Evolutionary conservation across 2,329 filamentous ascomycete species (phyloP).

Genomic region (Cordyceps militaris): DNA sequence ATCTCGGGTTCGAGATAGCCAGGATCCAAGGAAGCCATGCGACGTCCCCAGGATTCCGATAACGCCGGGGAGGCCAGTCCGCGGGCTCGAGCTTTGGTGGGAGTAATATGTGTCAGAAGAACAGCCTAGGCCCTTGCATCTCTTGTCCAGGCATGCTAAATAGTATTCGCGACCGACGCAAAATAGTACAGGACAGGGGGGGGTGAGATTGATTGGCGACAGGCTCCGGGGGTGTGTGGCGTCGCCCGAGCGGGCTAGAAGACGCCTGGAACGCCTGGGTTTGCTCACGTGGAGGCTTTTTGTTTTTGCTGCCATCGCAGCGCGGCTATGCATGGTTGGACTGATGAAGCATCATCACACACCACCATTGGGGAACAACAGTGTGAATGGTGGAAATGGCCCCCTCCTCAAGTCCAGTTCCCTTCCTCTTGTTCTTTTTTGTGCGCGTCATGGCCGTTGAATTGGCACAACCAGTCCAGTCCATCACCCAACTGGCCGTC

Average conservation of each 20-base stretch:
- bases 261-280: conserved; percentile 10
- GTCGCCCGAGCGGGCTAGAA: neutral
- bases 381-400: neutral
- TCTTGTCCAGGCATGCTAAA: neutral
- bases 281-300: conserved; percentile 3
- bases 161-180: neutral
- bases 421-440: neutral
- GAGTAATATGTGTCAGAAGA: conserved; percentile 11
- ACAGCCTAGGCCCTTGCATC: neutral
- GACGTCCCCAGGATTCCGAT: conserved; percentile 1
- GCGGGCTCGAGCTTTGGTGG: neutral
- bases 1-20: neutral
- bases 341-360: too few species aligned
- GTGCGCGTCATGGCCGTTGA: too few species aligned
- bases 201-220: conserved; percentile 1
- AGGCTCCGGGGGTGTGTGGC: conserved; percentile 1
- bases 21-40: neutral
- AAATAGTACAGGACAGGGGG: neutral
- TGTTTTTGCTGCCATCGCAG: neutral
- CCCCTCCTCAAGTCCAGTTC: neutral
- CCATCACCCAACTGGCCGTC: neutral
- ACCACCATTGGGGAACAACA: neutral
- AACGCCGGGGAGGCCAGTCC: neutral
- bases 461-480: neutral
- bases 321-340: neutral